Evolutionary conservation across 345 rosid genomes (phyloP).

Genomic region (Stellera chamaejasme): DNA sequence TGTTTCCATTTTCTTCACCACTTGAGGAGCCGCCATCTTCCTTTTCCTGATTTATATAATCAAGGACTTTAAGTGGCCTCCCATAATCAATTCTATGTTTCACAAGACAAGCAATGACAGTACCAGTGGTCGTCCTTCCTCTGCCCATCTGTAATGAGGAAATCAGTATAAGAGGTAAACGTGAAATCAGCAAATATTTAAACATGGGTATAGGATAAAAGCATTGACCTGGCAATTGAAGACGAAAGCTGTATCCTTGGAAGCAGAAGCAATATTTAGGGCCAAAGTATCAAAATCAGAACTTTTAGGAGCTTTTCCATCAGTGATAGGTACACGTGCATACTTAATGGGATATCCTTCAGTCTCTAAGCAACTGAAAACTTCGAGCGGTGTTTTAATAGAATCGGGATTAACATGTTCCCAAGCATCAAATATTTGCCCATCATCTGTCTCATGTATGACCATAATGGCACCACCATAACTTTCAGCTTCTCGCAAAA

Average conservation of each 20-base stretch:
- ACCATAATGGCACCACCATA: constrained; percentile 95
- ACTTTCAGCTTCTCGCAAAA: constrained; percentile 75
- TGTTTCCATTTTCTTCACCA: constrained; percentile 74
- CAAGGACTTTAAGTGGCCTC: constrained; percentile 73
- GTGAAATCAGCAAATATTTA: constrained; percentile 8
- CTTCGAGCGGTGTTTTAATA: constrained; percentile 90
- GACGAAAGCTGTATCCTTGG: constrained; percentile 82
- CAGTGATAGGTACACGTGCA: constrained; percentile 96
- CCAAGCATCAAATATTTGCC: constrained; percentile 87
- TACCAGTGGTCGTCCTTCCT: constrained; percentile 99
- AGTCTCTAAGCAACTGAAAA: constrained; percentile 73
- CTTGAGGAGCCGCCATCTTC: constrained; percentile 75
- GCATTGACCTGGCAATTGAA: constrained; percentile 91
- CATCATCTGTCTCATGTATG: constrained; percentile 82
- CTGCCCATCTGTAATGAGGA: constrained; percentile 76
- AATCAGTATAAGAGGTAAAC: neutral
- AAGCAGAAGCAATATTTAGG: constrained; percentile 75
- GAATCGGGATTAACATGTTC: constrained; percentile 68
- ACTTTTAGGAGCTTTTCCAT: constrained; percentile 97
- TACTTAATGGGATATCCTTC: constrained; percentile 79
- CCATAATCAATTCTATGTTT: constrained; percentile 83
- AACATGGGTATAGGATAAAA: constrained; percentile 5
- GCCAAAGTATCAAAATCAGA: constrained; percentile 84
- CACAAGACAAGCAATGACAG: constrained; percentile 96
- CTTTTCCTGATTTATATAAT: constrained; percentile 49